Percentiles rank a stretch among this genome's conserved stretches.
Evolutionary conservation across 257 asterid genomes (phyloP).

Genomic region (Penstemon eatonii): DNA sequence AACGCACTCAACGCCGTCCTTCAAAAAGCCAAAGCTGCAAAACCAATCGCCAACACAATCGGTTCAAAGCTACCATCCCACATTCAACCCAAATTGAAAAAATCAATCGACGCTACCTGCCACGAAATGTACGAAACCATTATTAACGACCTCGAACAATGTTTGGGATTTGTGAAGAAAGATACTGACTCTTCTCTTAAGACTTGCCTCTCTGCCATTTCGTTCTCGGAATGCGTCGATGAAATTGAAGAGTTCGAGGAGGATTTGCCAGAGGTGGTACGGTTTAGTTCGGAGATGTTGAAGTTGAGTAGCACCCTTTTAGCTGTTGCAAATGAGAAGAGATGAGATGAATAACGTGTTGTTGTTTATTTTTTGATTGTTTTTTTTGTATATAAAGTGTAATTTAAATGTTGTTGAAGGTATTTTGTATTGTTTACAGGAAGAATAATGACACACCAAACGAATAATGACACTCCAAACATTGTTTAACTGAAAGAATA

Average conservation of each 20-base stretch:
- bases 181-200: not conserved
- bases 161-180: not conserved
- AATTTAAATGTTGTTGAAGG: no score
- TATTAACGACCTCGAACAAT: conserved; percentile 2
- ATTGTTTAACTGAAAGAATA: no score
- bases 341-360: no score
- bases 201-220: conserved; percentile 3
- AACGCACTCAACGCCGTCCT: conserved; percentile 14
- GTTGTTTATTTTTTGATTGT: no score
- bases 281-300: not conserved
- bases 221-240: conserved; percentile 18
- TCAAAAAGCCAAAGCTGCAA: not conserved
- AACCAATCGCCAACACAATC: not conserved
- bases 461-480: no score
- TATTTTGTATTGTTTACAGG: no score
- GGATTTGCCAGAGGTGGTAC: not conserved
- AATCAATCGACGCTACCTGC: conserved; percentile 21
- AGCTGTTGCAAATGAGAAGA: conserved; percentile 20
- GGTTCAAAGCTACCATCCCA: not conserved
- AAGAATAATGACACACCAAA: no score
- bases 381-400: no score
- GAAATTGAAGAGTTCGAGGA: conserved; percentile 5
- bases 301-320: conserved; percentile 12
- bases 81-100: not conserved
- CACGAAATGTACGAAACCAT: not conserved